Evolutionary conservation across 768 basidiomycete species (phyloP), one percentile per base, ranked within the genome.

Genomic region (Paxillus ammoniavirescens): DNA sequence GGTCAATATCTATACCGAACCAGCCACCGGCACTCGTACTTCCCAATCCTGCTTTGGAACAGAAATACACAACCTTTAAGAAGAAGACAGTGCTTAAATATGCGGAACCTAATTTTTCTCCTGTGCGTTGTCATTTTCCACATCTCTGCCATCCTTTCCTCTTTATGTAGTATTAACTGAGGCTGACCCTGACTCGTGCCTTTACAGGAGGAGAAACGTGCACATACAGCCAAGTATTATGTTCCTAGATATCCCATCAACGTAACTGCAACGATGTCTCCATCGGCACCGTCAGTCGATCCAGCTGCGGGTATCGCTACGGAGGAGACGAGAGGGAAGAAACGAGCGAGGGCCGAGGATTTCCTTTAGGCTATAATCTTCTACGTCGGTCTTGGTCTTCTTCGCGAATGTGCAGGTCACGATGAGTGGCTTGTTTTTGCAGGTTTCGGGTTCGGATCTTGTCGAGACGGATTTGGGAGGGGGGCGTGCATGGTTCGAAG

Each of bases 311-410:
- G 62, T 33, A 49, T 65, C 49, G 58, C 52, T 8, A 63, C 60
- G 31, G 86, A 87, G 47, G 88, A 89, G 63, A 74, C 80, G 47
- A 80, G 88, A 59, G 90, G 91, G 45, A 90, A 85, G 76, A 93
- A 93, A 71, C 76, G 92, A 44, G 88, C 91, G 44, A 77, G 90
- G 59, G 92, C 92, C 31, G 91, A 93, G 70, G 92, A 93, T 69
- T 91, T 90, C 70, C 72, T 93, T 61, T 91, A 72, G 65, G 47
- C 42, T 56, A 26, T 55, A 47, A 47, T 26, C 33, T 57, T 42
- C 43, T 51, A 40, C 54, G 64, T 70, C 57, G 66, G 62, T 70
- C 64, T 57, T 49, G 61, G 62, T 68, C 50, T 66, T 62, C 57
- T 67, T 62, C 62, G 59, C 50, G 51, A 53, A 36, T 50, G 35